A percentile compares a stretch with the other conserved stretches of the same genome.
Evolutionary conservation across 2,329 filamentous ascomycete species (phyloP).

Genomic region (Stachybotrys chlorohalonatus): DNA sequence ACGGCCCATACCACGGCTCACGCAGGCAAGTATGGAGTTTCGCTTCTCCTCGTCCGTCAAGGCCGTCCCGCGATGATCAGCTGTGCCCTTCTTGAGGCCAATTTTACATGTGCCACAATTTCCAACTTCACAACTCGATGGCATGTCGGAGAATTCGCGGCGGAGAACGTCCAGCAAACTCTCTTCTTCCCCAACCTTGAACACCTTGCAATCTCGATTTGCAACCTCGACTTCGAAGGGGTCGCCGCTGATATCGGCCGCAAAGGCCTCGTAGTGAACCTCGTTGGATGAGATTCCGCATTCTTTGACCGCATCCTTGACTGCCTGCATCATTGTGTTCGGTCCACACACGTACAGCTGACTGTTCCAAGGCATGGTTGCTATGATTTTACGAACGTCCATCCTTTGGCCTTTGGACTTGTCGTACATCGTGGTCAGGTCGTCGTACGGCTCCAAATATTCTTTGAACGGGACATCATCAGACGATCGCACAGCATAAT

Average conservation of each 20-base stretch:
- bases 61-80: constrained; percentile 41
- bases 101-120: constrained; percentile 46
- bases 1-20: constrained; percentile 40
- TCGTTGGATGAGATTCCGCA: constrained; percentile 37
- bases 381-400: constrained; percentile 41
- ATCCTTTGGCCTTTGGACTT: constrained; percentile 40
- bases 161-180: constrained; percentile 39
- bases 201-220: constrained; percentile 24
- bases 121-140: constrained; percentile 43
- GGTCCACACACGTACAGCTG: constrained; percentile 56
- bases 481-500: constrained; percentile 46
- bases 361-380: constrained; percentile 38
- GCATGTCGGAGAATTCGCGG: constrained; percentile 29
- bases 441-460: constrained; percentile 31
- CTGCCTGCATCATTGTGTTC: constrained; percentile 44
- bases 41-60: constrained; percentile 34
- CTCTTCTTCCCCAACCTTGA: constrained; percentile 39
- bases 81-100: constrained; percentile 27
- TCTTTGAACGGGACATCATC: constrained; percentile 46
- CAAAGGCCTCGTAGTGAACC: constrained; percentile 53
- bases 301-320: constrained; percentile 27
- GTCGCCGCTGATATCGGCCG: constrained; percentile 43
- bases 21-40: constrained; percentile 38
- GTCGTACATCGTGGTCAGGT: constrained; percentile 42
- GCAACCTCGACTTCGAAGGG: constrained; percentile 48